These are phyloP conservation scores for Neonectria hederae DNA, from an alignment of 2,329 filamentous ascomycete genomes.

Conservation along the genomic window DNA sequence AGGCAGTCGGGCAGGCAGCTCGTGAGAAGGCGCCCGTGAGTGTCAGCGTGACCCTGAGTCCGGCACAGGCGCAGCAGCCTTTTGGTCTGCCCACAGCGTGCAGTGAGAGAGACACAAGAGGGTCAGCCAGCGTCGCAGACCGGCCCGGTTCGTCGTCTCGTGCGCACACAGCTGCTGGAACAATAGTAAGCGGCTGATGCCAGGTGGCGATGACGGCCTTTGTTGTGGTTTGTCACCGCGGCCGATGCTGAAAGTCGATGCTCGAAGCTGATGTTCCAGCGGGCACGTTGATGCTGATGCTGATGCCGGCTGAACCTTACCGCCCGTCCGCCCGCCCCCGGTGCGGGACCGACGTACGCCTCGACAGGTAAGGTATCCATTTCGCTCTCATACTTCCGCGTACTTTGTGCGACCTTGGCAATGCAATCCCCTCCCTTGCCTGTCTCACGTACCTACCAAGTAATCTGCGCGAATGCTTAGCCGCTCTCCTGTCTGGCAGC, in stretches of 20 bases:
- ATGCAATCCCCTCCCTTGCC: no score
- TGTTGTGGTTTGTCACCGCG: background rate
- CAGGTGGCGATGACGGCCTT: background rate
- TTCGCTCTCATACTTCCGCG: background rate
- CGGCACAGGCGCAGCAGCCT: slow-evolving; percentile 15
- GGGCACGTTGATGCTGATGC: background rate
- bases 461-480: no score
- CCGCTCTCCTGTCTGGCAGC: background rate
- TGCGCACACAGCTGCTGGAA: background rate
- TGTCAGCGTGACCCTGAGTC: slow-evolving; percentile 21
- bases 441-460: no score
- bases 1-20: slow-evolving; percentile 2
- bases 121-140: background rate
- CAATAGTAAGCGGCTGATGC: background rate
- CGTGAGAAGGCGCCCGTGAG: slow-evolving; percentile 5
- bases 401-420: background rate
- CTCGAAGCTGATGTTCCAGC: background rate
- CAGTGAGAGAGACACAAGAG: background rate
- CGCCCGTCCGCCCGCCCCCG: no score
- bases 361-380: background rate
- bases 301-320: background rate
- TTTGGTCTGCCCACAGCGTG: no score
- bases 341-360: background rate
- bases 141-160: slow-evolving; percentile 4
- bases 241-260: background rate